Evolutionary conservation across 2,329 filamentous ascomycete species (phyloP), one percentile per base, ranked within the genome.

Genomic region (Furcasterigmium sp.): DNA sequence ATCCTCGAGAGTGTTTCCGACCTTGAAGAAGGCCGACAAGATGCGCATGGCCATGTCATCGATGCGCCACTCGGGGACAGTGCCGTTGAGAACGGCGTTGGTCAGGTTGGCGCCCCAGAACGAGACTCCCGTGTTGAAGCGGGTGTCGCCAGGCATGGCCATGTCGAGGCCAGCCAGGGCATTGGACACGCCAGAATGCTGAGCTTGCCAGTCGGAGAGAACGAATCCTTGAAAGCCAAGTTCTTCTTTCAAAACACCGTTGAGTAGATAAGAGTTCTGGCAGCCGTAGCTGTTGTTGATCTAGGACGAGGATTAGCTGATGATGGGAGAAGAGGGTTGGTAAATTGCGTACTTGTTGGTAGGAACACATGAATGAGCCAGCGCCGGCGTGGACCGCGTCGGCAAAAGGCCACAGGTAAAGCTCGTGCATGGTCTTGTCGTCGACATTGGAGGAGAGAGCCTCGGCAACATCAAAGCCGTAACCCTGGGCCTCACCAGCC

Each of bases 21-120:
- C 78, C 63, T 85, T 84, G 69, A 83, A 85, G 58, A 77, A 81
- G 32, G 81, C 71, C 5, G 82, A 74, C 79, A 85, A 84, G 58
- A 86, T 95, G 54, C 93, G 82, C 63, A 89, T 85, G 5, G 81
- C 87, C 84, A 95, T 95, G 58, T 97, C 93, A 53, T 96, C 91
- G 9, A 97, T 61, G 40, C 91, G 80, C 77, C 86, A 95, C 53
- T 87, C 80, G 1, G 91, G 88, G 25, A 97, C 70, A 1, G 90
- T 95, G 28, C 91, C 91, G 58, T 97, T 96, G 53, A 95, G 65
- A 6, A 96, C 82, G 2, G 87, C 87, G 38, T 95, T 70, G 2
- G 91, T 96, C 53, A 97, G 64, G 64, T 97, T 97, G 21, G 82
- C 69, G 9, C 91, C 91, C 85, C 87, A 95, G 71, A 74, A 94